Conservation (phyloP, 768 basidiomycete species). For the Termitomyces eurrhizus region DNA sequence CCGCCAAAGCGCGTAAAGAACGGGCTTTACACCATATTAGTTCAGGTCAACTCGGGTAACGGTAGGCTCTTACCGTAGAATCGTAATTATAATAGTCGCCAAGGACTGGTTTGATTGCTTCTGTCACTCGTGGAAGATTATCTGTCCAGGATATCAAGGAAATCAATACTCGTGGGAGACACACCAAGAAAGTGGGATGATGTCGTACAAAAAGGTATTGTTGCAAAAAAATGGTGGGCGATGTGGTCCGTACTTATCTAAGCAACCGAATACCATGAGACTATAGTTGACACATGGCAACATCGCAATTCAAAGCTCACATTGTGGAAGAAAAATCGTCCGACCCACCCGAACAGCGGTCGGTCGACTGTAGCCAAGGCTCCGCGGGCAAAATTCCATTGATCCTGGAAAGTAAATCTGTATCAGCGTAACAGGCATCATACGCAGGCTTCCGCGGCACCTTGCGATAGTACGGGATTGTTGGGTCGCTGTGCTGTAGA, state of each 20-base stretch:
- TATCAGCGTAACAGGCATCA: not conserved
- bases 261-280: not conserved
- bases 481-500: conserved; percentile 58
- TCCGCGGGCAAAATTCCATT: conserved; percentile 60
- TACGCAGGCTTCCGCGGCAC: conserved; percentile 12
- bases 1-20: conserved; percentile 47
- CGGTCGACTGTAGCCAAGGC: conserved; percentile 60
- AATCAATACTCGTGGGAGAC: not conserved
- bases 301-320: conserved; percentile 22
- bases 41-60: not conserved
- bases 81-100: conserved; percentile 57
- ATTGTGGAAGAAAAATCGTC: conserved; percentile 53
- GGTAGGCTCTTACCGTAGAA: conserved; percentile 39
- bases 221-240: conserved; percentile 58
- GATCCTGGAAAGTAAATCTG: conserved; percentile 23
- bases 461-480: conserved; percentile 55
- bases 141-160: conserved; percentile 27
- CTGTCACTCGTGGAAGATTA: conserved; percentile 44
- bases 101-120: conserved; percentile 44
- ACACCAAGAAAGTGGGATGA: not conserved
- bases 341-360: conserved; percentile 55
- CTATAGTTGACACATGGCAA: no score
- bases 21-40: conserved; percentile 23
- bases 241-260: conserved; percentile 49
- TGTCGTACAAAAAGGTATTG: conserved; percentile 54